phyloP scores from a whole-genome alignment of 108 stramenopile species.

The Nannochloropsis oceanica region DNA sequence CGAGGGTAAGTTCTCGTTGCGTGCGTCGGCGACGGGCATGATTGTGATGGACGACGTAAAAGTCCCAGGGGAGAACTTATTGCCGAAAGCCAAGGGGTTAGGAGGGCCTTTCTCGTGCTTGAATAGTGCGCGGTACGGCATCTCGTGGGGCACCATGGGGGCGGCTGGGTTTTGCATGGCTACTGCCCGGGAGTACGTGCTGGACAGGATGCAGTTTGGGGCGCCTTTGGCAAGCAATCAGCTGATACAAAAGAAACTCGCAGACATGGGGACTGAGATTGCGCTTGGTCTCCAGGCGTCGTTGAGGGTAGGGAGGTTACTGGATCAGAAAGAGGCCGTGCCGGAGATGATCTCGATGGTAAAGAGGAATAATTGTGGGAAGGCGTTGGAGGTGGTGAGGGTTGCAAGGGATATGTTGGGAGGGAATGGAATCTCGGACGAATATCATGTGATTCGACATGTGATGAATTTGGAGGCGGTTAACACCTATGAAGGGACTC shows the following conservation, averaged over 20 bases:
- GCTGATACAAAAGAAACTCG: conserved; percentile 81
- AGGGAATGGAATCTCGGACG: conserved; percentile 88
- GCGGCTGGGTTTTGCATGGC: conserved; percentile 76
- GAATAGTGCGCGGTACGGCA: conserved; percentile 87
- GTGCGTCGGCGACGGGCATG: conserved; percentile 71
- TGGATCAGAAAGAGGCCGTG: conserved; percentile 53
- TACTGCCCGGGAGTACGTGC: conserved; percentile 60
- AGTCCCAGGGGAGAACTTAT: conserved; percentile 35
- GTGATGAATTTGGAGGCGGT: conserved; percentile 88
- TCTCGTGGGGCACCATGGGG: conserved; percentile 82
- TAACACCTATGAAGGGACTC: conserved; percentile 95
- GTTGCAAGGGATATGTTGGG: conserved; percentile 71
- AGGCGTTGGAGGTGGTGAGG: conserved; percentile 71
- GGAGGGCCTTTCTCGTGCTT: conserved; percentile 70
- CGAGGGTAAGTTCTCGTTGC: conserved; percentile 72
- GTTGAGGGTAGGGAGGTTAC: conserved; percentile 65
- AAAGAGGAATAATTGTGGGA: conserved; percentile 82
- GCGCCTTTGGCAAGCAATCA: conserved; percentile 82
- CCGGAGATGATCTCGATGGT: conserved; percentile 81
- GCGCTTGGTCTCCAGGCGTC: conserved; percentile 32
- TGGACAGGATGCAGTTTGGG: conserved; percentile 74
- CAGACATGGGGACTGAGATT: conserved; percentile 74
- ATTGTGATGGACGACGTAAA: conserved; percentile 80
- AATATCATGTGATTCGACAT: conserved; percentile 91
- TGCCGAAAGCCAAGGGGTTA: conserved; percentile 37